phyloP scores from a whole-genome alignment of 2,329 filamentous ascomycete genomes.

The Neonectria ditissima region DNA sequence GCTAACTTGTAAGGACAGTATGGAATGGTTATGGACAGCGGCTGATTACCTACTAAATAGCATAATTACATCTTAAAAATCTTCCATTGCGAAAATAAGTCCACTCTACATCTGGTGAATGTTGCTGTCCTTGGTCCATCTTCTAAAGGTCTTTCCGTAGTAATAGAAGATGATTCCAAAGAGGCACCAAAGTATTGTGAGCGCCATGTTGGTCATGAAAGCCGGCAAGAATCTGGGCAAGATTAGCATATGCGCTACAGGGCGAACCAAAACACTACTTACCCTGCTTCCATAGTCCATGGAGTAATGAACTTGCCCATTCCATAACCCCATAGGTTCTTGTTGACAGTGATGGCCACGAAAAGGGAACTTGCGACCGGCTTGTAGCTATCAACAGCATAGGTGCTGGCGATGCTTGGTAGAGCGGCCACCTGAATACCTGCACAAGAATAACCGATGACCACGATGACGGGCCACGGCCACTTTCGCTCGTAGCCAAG shows the following conservation, averaged over 20 bases:
- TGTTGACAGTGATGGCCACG: slow-evolving; percentile 29
- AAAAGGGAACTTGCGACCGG: slow-evolving; percentile 63
- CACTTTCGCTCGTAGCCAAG: slow-evolving; percentile 61
- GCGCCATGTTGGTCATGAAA: slow-evolving; percentile 27
- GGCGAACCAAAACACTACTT: not conserved
- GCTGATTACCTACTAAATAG: no score
- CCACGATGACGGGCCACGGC: slow-evolving; percentile 61
- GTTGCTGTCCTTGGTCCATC: slow-evolving; percentile 24
- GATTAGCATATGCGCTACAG: not conserved
- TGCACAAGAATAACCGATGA: slow-evolving; percentile 58
- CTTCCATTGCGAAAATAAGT: no score
- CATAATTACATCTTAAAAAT: no score
- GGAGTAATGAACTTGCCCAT: slow-evolving; percentile 27
- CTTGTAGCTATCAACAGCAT: slow-evolving; percentile 74
- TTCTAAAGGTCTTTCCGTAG: slow-evolving; percentile 24
- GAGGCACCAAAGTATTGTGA: slow-evolving; percentile 13
- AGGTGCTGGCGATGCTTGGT: slow-evolving; percentile 68
- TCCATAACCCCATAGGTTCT: slow-evolving; percentile 29
- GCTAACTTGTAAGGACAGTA: not conserved
- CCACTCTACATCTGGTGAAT: slow-evolving; percentile 8
- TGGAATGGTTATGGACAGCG: not conserved
- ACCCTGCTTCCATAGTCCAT: slow-evolving; percentile 21
- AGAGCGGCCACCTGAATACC: slow-evolving; percentile 58
- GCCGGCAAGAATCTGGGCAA: not conserved
- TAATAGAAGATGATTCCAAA: slow-evolving; percentile 23